phyloP scores from a whole-genome alignment of 192 early-diverging fungal species.

The Irineochytrium annulatum region DNA sequence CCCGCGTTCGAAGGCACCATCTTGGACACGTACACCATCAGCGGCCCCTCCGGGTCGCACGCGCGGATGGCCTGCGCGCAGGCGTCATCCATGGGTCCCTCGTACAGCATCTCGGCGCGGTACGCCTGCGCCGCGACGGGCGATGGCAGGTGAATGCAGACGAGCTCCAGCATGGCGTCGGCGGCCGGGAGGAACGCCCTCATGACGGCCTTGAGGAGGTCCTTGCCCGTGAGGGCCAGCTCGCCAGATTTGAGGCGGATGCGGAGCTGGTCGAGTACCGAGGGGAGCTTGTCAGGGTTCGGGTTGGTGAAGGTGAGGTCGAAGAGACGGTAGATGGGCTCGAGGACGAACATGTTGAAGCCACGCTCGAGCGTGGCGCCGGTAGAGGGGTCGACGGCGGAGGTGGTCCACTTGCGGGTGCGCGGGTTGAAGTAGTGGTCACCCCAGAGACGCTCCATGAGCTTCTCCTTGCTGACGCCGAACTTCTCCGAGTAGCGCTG shows the following conservation, averaged over 20 bases:
- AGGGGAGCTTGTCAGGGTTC: constrained; percentile 81
- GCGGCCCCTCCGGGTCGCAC: constrained; percentile 91
- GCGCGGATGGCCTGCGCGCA: constrained; percentile 80
- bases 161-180: constrained; percentile 97
- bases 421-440: constrained; percentile 99
- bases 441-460: constrained; percentile 96
- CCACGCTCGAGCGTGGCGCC: constrained; percentile 88
- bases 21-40: constrained; percentile 99
- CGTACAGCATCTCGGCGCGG: constrained; percentile 90
- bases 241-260: constrained; percentile 82
- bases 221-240: constrained; percentile 86
- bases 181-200: constrained; percentile 97
- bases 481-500: constrained; percentile 96
- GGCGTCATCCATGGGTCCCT: constrained; percentile 92
- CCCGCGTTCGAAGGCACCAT: constrained; percentile 99
- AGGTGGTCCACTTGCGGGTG: constrained; percentile 95
- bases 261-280: constrained; percentile 80
- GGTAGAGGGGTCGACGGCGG: constrained; percentile 59
- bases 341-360: constrained; percentile 95
- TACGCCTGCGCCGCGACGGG: constrained; percentile 88
- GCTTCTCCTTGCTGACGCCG: constrained; percentile 90
- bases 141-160: constrained; percentile 96
- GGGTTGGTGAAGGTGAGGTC: constrained; percentile 91
- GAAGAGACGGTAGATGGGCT: constrained; percentile 97
- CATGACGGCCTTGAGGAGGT: constrained; percentile 92